phyloP scores from a whole-genome alignment of 352 stramenopile genomes.

The Detonula confervacea region DNA sequence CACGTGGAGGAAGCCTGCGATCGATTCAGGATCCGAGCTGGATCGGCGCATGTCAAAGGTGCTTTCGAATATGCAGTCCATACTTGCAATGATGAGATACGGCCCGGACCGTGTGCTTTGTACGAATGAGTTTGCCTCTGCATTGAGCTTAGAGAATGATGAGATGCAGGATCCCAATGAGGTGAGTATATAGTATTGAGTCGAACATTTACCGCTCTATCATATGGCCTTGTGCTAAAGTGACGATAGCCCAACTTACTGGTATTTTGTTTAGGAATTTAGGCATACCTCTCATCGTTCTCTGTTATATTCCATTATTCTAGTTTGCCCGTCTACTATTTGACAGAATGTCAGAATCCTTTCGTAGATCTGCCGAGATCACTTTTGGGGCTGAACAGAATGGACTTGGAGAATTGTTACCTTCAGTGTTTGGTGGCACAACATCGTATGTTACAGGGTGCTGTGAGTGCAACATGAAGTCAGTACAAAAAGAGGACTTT shows the following conservation, averaged over 20 bases:
- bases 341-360: constrained; percentile 81
- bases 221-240: too few species aligned
- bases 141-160: constrained; percentile 73
- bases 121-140: constrained; percentile 74
- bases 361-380: constrained; percentile 57
- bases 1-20: constrained; percentile 52
- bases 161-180: constrained; percentile 87
- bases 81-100: constrained; percentile 72
- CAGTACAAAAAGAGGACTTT: constrained; percentile 66
- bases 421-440: constrained; percentile 66
- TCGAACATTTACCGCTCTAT: too few species aligned
- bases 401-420: constrained; percentile 61
- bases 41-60: constrained; percentile 64
- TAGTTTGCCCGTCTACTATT: constrained; percentile 82
- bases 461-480: constrained; percentile 53
- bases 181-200: too few species aligned
- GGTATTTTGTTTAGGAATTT: too few species aligned
- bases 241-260: too few species aligned
- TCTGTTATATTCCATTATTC: background rate
- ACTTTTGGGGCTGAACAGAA: constrained; percentile 17
- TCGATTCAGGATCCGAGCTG: constrained; percentile 5
- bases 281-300: background rate
- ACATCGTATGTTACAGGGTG: constrained; percentile 71
- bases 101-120: constrained; percentile 63
- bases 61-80: constrained; percentile 69